Evolutionary conservation across 1,284 basidiomycete species (phyloP).

Genomic region (Heterobasidion irregulare): DNA sequence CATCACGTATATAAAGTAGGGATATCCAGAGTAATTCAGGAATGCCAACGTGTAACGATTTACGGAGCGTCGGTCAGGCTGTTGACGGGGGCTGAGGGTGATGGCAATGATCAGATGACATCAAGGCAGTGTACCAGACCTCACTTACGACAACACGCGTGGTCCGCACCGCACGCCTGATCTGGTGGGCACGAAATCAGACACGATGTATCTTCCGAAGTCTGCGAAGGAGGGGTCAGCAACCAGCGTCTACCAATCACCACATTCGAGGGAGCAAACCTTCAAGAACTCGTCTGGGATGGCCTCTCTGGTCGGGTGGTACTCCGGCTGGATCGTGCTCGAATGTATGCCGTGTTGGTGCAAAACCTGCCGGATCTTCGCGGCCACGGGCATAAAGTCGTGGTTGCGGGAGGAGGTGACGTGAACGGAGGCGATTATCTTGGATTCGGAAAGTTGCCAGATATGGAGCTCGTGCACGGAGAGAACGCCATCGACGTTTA

Average conservation of each 20-base stretch:
- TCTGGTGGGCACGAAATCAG: conserved; percentile 46
- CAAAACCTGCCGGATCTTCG: conserved; percentile 74
- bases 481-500: conserved; percentile 79
- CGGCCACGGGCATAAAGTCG: conserved; percentile 90
- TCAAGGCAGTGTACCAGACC: not conserved
- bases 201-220: conserved; percentile 24
- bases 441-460: conserved; percentile 88
- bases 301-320: conserved; percentile 33
- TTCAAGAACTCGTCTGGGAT: conserved; percentile 37
- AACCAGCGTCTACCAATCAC: conserved; percentile 26
- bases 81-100: conserved; percentile 1
- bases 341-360: conserved; percentile 94
- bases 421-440: conserved; percentile 94
- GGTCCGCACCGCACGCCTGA: conserved; percentile 56
- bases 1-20: not conserved
- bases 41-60: not conserved
- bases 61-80: not conserved
- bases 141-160: conserved; percentile 73
- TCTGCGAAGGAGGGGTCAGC: conserved; percentile 11
- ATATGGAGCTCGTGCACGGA: conserved; percentile 95
- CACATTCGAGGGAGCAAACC: conserved; percentile 31
- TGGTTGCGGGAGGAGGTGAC: conserved; percentile 74
- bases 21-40: not conserved
- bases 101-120: not conserved
- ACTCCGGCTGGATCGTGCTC: conserved; percentile 85